These are phyloP conservation scores for Trametes punicea DNA, from an alignment of 768 basidiomycete species.

Conservation along the genomic window DNA sequence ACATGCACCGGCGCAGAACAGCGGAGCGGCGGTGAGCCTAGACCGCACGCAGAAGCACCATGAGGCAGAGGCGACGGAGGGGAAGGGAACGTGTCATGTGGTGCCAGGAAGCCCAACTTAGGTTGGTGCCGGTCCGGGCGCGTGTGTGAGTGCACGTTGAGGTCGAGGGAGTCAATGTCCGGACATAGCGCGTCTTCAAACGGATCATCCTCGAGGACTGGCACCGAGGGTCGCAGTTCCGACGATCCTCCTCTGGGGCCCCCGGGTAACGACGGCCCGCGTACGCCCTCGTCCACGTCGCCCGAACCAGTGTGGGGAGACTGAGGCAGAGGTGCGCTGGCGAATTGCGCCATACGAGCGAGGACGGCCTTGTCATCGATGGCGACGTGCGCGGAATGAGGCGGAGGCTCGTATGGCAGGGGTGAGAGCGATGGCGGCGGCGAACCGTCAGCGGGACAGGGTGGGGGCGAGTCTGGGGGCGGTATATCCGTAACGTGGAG, in stretches of 20 bases:
- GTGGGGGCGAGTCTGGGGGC: neutral
- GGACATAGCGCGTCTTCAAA: conserved; percentile 18
- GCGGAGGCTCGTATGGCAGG: conserved; percentile 2
- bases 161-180: conserved; percentile 10
- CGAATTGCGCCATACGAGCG: conserved; percentile 30
- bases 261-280: conserved; percentile 3
- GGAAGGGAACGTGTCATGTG: conserved; percentile 12
- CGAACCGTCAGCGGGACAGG: neutral
- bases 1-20: neutral
- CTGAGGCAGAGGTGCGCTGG: conserved; percentile 24
- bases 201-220: conserved; percentile 23
- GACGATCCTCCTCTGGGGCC: conserved; percentile 8
- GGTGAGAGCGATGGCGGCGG: conserved; percentile 1
- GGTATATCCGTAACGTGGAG: neutral
- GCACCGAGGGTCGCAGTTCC: conserved; percentile 17
- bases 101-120: neutral
- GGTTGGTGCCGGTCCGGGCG: neutral
- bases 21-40: neutral
- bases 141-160: neutral
- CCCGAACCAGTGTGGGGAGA: neutral
- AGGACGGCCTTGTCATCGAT: conserved; percentile 36
- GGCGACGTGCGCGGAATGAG: conserved; percentile 32
- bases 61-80: neutral
- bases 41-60: neutral
- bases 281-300: neutral